Conservation (phyloP, 805 yeast species). For the Priceomyces castillae region DNA sequence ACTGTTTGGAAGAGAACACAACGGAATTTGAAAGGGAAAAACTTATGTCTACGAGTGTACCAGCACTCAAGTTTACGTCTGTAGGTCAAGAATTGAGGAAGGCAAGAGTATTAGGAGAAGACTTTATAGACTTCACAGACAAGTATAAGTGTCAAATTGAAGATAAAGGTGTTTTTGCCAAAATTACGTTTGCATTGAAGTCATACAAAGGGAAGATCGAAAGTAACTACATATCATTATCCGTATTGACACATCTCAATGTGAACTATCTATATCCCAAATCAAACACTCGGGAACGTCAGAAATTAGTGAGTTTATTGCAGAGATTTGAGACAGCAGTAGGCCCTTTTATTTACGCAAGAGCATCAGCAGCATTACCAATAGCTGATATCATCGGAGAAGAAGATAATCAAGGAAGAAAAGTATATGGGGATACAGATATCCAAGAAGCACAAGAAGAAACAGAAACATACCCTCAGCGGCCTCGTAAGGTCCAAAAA, state of each 20-base stretch:
- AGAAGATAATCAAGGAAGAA: too few relatives aligned
- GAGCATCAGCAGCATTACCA: not conserved
- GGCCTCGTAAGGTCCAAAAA: conserved; percentile 5
- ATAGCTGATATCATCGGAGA: not conserved
- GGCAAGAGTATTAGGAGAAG: conserved; percentile 2
- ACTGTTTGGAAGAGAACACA: conserved; percentile 1
- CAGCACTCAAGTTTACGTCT: conserved; percentile 4
- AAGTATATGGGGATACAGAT: too few relatives aligned
- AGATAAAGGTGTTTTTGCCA: conserved; percentile 10
- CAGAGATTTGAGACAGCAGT: not conserved
- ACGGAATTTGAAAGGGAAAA: conserved; percentile 2
- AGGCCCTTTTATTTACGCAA: conserved; percentile 1
- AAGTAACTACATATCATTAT: conserved; percentile 7
- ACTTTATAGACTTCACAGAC: conserved; percentile 8
- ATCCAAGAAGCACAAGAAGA: not conserved
- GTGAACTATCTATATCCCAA: conserved; percentile 4
- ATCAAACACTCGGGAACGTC: conserved; percentile 2
- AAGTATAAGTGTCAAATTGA: conserved; percentile 9
- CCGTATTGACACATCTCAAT: conserved; percentile 2
- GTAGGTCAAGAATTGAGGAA: conserved; percentile 5
- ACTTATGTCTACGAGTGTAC: conserved; percentile 10
- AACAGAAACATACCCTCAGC: not conserved
- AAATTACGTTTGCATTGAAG: conserved; percentile 10
- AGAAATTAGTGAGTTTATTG: conserved; percentile 1
- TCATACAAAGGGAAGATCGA: conserved; percentile 10